These are phyloP conservation scores for Thielaviopsis euricoi DNA, from an alignment of 2,329 filamentous ascomycete species.

Conservation along the genomic window DNA sequence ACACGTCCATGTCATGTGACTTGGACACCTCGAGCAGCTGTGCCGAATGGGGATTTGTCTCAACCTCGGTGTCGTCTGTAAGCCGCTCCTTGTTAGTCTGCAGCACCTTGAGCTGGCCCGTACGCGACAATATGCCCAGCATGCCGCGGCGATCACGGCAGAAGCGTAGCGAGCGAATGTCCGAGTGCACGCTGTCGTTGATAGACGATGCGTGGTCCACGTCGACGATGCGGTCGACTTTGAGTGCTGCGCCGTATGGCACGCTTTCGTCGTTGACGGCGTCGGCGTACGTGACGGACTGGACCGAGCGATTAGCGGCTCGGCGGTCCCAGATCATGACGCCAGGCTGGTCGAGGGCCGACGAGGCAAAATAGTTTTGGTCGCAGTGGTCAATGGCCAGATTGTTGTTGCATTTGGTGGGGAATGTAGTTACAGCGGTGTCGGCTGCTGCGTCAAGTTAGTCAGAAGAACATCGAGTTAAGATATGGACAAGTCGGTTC, in stretches of 20 bases:
- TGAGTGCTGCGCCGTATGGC: constrained; percentile 45
- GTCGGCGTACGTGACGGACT: constrained; percentile 37
- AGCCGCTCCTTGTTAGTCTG: constrained; percentile 39
- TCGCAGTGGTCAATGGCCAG: constrained; percentile 65
- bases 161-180: constrained; percentile 46
- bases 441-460: constrained; percentile 25
- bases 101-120: constrained; percentile 45
- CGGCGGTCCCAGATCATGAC: constrained; percentile 68
- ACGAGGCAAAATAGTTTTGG: constrained; percentile 72
- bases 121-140: constrained; percentile 43
- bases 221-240: constrained; percentile 39
- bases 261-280: constrained; percentile 44
- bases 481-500: background rate
- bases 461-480: constrained; percentile 13
- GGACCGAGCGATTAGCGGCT: constrained; percentile 33
- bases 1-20: constrained; percentile 46
- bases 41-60: constrained; percentile 23
- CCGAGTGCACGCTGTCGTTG: constrained; percentile 38
- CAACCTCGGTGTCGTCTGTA: constrained; percentile 14
- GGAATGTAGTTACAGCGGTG: constrained; percentile 39
- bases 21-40: constrained; percentile 42
- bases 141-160: constrained; percentile 45
- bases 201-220: constrained; percentile 33
- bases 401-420: constrained; percentile 52
- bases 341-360: constrained; percentile 55